A percentile compares a stretch with the other conserved stretches of the same genome.
These are phyloP conservation scores for Alliaria petiolata DNA, from an alignment of 345 rosid species.

Conservation along the genomic window DNA sequence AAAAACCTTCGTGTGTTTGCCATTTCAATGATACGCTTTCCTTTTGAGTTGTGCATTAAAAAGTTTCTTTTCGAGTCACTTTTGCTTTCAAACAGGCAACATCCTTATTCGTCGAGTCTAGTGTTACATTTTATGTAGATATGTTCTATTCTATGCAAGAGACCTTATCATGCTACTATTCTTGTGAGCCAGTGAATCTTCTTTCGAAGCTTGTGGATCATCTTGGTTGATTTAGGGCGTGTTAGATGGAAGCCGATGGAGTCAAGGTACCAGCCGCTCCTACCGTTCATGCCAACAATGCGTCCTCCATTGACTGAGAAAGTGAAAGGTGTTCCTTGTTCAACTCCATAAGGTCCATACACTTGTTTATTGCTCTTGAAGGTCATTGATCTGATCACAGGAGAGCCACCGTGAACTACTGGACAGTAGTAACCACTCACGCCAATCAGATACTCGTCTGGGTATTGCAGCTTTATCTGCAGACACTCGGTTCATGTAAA, in stretches of 20 bases:
- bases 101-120: too few relatives aligned
- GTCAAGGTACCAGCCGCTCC: slow-evolving; percentile 76
- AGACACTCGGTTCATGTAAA: background rate
- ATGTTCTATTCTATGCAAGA: too few relatives aligned
- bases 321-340: slow-evolving; percentile 70
- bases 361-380: slow-evolving; percentile 61
- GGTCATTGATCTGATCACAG: slow-evolving; percentile 66
- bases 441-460: slow-evolving; percentile 58
- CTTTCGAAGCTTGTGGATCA: slow-evolving; percentile 47
- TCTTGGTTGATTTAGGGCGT: slow-evolving; percentile 40
- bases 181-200: slow-evolving; percentile 48
- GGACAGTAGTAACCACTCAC: slow-evolving; percentile 61
- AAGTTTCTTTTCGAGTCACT: too few relatives aligned
- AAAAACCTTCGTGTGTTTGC: slow-evolving; percentile 8
- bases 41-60: slow-evolving; percentile 20
- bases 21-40: slow-evolving; percentile 3
- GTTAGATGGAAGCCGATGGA: slow-evolving; percentile 58
- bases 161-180: slow-evolving; percentile 11
- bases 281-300: slow-evolving; percentile 62
- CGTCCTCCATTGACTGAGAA: slow-evolving; percentile 51
- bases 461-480: slow-evolving; percentile 71
- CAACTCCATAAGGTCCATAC: slow-evolving; percentile 66
- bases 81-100: too few relatives aligned
- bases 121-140: too few relatives aligned
- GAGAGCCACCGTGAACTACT: slow-evolving; percentile 51